Evolutionary conservation across 345 rosid species (phyloP), one percentile per base, ranked within the genome.

Genomic region (Rubroshorea leprosula): DNA sequence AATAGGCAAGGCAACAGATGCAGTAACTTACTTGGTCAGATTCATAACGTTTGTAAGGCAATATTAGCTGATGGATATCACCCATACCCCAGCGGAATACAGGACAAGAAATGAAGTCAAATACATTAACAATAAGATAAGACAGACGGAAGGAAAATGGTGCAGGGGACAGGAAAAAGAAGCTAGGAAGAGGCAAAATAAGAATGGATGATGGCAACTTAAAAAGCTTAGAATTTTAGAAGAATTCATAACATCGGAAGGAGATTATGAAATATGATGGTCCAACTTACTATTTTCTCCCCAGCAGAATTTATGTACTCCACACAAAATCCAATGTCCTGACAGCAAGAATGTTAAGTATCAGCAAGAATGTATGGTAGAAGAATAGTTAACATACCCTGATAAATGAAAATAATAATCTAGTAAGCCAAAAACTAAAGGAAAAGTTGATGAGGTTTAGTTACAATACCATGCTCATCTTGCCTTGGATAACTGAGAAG

Each of bases 241-340:
- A 31, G 21, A 47, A 14, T n/a, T 18, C 35, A 29, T 4, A 29
- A 29, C 4, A 29, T 29, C 35, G 9, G 4, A 29, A 29, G 35
- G n/a, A n/a, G n/a, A n/a, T n/a, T 29, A 29, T 29, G 35, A 4
- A 29, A 9, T 3, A 35, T 49, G 24, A 54, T 41, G 49, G 35
- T 56, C 46, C 56, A 58, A 79, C 95, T 89, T 75, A 92, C 98
- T 47, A 81, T 83, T 77, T 73, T 89, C 54, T 79, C 72, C 49
- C 95, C 96, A 10, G 80, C 69, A 51, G 81, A 66, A 77, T 69
- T 74, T 56, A 69, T 73, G 64, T 75, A 83, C 80, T 92, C 98
- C 89, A 92, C 75, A 58, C 96, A 84, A 72, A 92, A 92, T 72
- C 98, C 98, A 51, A 89, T 83, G 74, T 92, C 98, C 98, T 92